These are phyloP conservation scores for Euphorbia corollata DNA, from an alignment of 441 rosid genomes.

Conservation along the genomic window DNA sequence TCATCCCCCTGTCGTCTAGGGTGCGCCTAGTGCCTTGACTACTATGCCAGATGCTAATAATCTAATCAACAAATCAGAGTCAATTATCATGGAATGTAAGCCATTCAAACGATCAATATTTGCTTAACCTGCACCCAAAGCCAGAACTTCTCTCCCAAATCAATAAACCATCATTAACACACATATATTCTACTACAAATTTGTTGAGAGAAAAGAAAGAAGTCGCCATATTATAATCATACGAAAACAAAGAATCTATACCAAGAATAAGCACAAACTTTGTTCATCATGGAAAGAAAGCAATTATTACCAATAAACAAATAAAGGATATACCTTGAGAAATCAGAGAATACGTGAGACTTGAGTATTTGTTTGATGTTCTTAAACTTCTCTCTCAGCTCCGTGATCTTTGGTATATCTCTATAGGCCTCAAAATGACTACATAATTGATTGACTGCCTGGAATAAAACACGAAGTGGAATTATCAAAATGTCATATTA, in stretches of 20 bases:
- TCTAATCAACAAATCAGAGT: neutral
- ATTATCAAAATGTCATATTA: constrained; percentile 19
- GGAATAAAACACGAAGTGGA: constrained; percentile 33
- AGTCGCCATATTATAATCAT: neutral
- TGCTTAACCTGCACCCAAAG: neutral
- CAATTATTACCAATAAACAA: constrained; percentile 3
- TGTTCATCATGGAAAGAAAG: neutral
- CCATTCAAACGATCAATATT: neutral
- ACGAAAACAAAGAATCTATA: neutral
- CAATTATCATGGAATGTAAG: neutral
- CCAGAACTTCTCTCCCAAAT: neutral
- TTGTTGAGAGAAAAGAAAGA: neutral
- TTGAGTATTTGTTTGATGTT: constrained; percentile 92
- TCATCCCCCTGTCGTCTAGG: too few relatives aligned
- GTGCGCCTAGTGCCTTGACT: too few relatives aligned
- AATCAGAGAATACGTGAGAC: constrained; percentile 93
- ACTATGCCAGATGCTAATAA: constrained; percentile 3
- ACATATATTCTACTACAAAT: neutral
- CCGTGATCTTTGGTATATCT: constrained; percentile 95
- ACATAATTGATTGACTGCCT: constrained; percentile 98
- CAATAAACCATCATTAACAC: neutral
- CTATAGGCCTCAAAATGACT: constrained; percentile 97
- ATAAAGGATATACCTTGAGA: constrained; percentile 62
- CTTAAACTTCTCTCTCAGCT: constrained; percentile 91
- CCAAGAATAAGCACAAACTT: neutral